Evolutionary conservation across 805 yeast genomes (phyloP).

Genomic region (Priceomyces fermenticarens): DNA sequence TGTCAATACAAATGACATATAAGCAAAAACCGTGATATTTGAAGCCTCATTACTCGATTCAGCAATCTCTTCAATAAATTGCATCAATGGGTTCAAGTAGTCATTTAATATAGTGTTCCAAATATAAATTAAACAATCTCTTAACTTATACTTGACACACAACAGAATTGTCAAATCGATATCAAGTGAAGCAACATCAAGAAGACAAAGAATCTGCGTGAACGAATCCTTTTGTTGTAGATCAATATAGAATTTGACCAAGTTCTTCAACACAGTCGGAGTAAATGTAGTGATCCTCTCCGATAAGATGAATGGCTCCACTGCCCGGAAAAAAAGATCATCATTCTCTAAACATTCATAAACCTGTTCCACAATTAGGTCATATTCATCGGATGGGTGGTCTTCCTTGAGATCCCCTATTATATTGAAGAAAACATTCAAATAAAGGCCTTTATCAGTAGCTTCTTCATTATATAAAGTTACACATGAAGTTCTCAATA

Average conservation of each 20-base stretch:
- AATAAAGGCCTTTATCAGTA: constrained; percentile 21
- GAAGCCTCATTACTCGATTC: constrained; percentile 7
- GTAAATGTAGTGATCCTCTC: constrained; percentile 51
- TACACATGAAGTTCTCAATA: constrained; percentile 52
- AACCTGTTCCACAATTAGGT: constrained; percentile 37
- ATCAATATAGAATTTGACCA: constrained; percentile 52
- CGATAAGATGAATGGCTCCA: constrained; percentile 51
- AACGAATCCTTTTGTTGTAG: constrained; percentile 45
- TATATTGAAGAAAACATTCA: constrained; percentile 12
- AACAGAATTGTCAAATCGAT: constrained; percentile 69
- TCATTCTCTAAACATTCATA: constrained; percentile 27
- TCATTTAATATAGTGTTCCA: constrained; percentile 73
- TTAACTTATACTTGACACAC: constrained; percentile 53
- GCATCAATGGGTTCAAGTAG: constrained; percentile 66
- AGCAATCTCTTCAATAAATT: constrained; percentile 43
- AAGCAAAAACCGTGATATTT: constrained; percentile 32
- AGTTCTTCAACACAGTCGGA: constrained; percentile 58
- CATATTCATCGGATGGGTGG: constrained; percentile 32
- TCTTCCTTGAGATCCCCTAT: constrained; percentile 7
- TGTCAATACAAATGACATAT: constrained; percentile 65
- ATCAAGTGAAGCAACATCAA: constrained; percentile 69
- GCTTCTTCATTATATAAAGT: constrained; percentile 31
- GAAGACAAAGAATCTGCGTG: constrained; percentile 65
- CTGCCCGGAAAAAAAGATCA: constrained; percentile 45
- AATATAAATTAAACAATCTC: constrained; percentile 64